phyloP scores from a whole-genome alignment of 2,329 filamentous ascomycete genomes.

The Didymella arachidicola region DNA sequence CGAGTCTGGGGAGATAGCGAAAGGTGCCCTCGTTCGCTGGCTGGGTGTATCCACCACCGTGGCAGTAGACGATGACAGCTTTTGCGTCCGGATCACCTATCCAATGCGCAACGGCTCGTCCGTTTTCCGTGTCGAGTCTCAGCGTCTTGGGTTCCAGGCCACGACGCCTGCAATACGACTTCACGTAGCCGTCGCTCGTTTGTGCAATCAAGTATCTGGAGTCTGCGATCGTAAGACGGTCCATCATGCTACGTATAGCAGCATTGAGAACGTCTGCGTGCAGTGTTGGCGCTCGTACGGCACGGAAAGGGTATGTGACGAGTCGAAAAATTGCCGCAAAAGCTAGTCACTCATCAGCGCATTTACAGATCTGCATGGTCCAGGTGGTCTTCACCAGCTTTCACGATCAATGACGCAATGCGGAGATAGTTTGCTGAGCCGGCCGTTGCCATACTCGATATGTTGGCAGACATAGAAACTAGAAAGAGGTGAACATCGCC shows the following conservation, averaged over 20 bases:
- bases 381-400: not conserved
- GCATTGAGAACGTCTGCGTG: constrained; percentile 30
- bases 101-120: constrained; percentile 32
- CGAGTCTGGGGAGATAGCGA: constrained; percentile 17
- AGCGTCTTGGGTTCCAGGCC: constrained; percentile 22
- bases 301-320: constrained; percentile 32
- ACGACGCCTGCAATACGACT: constrained; percentile 25
- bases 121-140: constrained; percentile 10
- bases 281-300: constrained; percentile 18
- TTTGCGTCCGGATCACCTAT: constrained; percentile 32
- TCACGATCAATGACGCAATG: constrained; percentile 21
- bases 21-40: constrained; percentile 24
- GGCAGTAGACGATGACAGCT: constrained; percentile 31
- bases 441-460: constrained; percentile 24
- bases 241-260: constrained; percentile 27
- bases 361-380: not conserved
- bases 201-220: constrained; percentile 26
- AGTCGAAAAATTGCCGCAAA: constrained; percentile 19
- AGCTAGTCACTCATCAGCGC: constrained; percentile 14
- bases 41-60: constrained; percentile 37
- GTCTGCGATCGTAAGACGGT: constrained; percentile 31
- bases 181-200: constrained; percentile 27
- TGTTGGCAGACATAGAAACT: not conserved
- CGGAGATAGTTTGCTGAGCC: constrained; percentile 41
- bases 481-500: not conserved